Conservation (phyloP, 495 filamentous ascomycete species). For the Aspergillus taichungensis region DNA sequence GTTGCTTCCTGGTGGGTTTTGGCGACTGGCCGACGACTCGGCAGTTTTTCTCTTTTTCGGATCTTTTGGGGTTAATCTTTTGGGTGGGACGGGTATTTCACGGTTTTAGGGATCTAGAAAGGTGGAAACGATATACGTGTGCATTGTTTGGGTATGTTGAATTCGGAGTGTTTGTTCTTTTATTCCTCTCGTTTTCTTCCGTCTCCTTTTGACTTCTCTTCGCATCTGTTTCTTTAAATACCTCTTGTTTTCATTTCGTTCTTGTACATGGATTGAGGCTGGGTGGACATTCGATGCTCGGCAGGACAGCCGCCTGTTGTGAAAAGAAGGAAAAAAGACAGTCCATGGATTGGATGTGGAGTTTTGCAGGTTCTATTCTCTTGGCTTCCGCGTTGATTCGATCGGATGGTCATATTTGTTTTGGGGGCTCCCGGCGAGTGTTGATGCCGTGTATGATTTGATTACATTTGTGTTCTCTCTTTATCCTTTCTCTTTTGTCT, state of each 20-base stretch:
- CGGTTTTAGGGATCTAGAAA: constrained; percentile 40
- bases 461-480: constrained; percentile 9
- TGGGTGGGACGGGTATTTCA: constrained; percentile 33
- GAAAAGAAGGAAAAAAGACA: constrained; percentile 12
- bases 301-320: constrained; percentile 27
- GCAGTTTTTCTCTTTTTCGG: constrained; percentile 23
- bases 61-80: constrained; percentile 21
- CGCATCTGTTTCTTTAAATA: constrained; percentile 18
- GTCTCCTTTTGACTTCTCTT: not conserved
- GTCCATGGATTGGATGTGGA: constrained; percentile 37
- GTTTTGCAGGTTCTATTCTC: constrained; percentile 24
- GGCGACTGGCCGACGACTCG: constrained; percentile 25
- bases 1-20: constrained; percentile 27
- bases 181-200: constrained; percentile 18
- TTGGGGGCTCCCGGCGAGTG: constrained; percentile 21
- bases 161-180: constrained; percentile 23
- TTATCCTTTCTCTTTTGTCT: constrained; percentile 20
- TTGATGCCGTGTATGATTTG: constrained; percentile 23
- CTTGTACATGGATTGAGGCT: constrained; percentile 37
- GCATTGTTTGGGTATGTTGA: constrained; percentile 42
- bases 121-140: constrained; percentile 49
- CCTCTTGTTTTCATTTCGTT: constrained; percentile 22
- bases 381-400: constrained; percentile 17
- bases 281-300: constrained; percentile 28
- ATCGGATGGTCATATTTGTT: constrained; percentile 8